A percentile compares a stretch with the other conserved stretches of the same genome.
phyloP scores from a whole-genome alignment of 495 filamentous ascomycete species.

The Tuber aestivum region DNA sequence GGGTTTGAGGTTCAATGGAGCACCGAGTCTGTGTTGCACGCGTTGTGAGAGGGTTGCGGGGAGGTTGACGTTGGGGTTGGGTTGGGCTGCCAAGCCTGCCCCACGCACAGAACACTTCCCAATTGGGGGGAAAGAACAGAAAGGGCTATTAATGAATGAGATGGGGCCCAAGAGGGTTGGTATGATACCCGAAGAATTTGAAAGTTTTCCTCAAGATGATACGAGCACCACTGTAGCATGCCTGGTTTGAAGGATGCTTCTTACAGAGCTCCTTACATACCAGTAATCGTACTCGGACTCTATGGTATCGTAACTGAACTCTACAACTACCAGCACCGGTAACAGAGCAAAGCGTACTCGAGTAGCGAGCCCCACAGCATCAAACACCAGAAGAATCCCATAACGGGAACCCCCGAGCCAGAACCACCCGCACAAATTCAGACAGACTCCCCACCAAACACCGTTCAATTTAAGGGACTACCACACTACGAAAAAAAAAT shows the following conservation, averaged over 20 bases:
- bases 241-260: background rate
- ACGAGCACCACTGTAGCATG: background rate
- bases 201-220: background rate
- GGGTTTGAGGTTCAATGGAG: background rate
- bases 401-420: background rate
- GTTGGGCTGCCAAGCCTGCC: conserved; percentile 20
- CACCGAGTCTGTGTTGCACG: background rate
- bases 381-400: background rate
- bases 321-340: background rate
- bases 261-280: background rate
- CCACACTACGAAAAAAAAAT: background rate
- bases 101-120: background rate
- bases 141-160: background rate
- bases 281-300: background rate
- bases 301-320: no score
- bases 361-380: background rate
- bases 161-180: background rate
- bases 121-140: background rate
- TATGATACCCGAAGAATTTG: background rate
- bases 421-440: background rate
- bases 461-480: background rate
- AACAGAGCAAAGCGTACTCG: background rate
- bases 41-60: background rate
- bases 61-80: conserved; percentile 10
- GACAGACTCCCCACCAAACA: background rate